These are phyloP conservation scores for Phaffomyces antillensis DNA, from an alignment of 805 yeast species.

Conservation along the genomic window DNA sequence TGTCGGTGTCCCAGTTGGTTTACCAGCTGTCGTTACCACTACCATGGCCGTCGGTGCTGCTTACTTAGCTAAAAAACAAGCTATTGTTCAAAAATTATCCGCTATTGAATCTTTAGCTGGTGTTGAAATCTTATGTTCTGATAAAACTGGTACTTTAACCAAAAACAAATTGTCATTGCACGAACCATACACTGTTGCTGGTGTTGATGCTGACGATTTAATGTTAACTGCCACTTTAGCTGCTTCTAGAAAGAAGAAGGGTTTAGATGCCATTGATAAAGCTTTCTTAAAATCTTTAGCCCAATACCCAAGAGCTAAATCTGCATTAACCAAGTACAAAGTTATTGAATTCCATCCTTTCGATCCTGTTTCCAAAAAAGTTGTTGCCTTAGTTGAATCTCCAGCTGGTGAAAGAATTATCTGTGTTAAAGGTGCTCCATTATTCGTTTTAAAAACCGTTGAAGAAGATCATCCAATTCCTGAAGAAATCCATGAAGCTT, in stretches of 20 bases:
- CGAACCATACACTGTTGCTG: slow-evolving; percentile 97
- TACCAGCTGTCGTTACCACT: slow-evolving; percentile 97
- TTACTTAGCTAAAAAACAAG: slow-evolving; percentile 93
- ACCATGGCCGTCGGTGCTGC: slow-evolving; percentile 99
- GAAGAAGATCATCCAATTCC: slow-evolving; percentile 96
- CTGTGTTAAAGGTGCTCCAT: slow-evolving; percentile 98
- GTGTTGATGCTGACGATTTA: slow-evolving; percentile 92
- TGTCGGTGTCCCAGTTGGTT: slow-evolving; percentile 97
- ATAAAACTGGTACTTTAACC: slow-evolving; percentile 96
- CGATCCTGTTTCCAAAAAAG: slow-evolving; percentile 97
- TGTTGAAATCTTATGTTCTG: slow-evolving; percentile 96
- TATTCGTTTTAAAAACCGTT: slow-evolving; percentile 92
- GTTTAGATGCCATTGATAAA: slow-evolving; percentile 95
- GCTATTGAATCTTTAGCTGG: slow-evolving; percentile 97
- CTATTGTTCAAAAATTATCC: slow-evolving; percentile 93
- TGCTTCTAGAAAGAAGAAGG: slow-evolving; percentile 97
- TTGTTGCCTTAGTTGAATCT: slow-evolving; percentile 89
- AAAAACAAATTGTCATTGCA: slow-evolving; percentile 93
- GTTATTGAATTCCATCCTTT: slow-evolving; percentile 94
- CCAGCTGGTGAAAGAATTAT: slow-evolving; percentile 93
- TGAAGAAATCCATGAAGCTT: slow-evolving; percentile 88
- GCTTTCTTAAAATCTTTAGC: slow-evolving; percentile 91
- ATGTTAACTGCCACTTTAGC: slow-evolving; percentile 98
- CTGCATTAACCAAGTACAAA: slow-evolving; percentile 88
- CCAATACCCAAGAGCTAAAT: slow-evolving; percentile 86